These are phyloP conservation scores for Candida khao-thaluensis DNA, from an alignment of 805 yeast species.

Conservation along the genomic window DNA sequence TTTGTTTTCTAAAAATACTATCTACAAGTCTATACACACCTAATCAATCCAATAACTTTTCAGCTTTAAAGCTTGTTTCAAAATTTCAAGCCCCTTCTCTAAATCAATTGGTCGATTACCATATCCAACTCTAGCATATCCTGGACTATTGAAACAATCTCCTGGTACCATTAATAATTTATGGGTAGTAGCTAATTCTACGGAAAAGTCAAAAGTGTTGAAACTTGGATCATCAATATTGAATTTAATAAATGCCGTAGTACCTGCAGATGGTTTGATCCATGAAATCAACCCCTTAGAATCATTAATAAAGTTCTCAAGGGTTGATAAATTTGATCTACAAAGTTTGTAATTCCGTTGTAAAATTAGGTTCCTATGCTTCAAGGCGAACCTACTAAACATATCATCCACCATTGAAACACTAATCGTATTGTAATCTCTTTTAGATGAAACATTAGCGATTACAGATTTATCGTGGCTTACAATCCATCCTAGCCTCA, in stretches of 20 bases:
- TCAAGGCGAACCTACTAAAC: slow-evolving; percentile 44
- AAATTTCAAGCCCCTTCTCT: slow-evolving; percentile 29
- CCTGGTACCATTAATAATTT: slow-evolving; percentile 48
- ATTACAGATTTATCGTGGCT: slow-evolving; percentile 31
- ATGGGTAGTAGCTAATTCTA: slow-evolving; percentile 33
- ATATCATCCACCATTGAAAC: slow-evolving; percentile 48
- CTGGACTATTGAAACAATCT: slow-evolving; percentile 43
- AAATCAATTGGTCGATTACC: slow-evolving; percentile 42
- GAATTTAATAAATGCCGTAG: slow-evolving; percentile 38
- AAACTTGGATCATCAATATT: slow-evolving; percentile 16
- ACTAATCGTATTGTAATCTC: slow-evolving; percentile 54
- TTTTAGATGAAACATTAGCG: slow-evolving; percentile 32
- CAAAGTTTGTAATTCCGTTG: slow-evolving; percentile 42
- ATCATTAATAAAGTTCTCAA: slow-evolving; percentile 32
- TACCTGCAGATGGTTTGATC: slow-evolving; percentile 49
- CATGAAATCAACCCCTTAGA: slow-evolving; percentile 35
- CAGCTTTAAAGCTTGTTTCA: slow-evolving; percentile 11
- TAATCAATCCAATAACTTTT: slow-evolving; percentile 8
- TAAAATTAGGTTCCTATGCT: slow-evolving; percentile 32
- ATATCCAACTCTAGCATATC: slow-evolving; percentile 48
- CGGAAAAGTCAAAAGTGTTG: slow-evolving; percentile 32
- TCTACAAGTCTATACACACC: no score
- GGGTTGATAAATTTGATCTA: slow-evolving; percentile 29
- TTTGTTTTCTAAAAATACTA: no score
- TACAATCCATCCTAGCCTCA: slow-evolving; percentile 54